Evolutionary conservation across 225 moss, liverwort and hornwort genomes (phyloP), one percentile per base, ranked within the genome.

Genomic region (Anthoceros angustus): DNA sequence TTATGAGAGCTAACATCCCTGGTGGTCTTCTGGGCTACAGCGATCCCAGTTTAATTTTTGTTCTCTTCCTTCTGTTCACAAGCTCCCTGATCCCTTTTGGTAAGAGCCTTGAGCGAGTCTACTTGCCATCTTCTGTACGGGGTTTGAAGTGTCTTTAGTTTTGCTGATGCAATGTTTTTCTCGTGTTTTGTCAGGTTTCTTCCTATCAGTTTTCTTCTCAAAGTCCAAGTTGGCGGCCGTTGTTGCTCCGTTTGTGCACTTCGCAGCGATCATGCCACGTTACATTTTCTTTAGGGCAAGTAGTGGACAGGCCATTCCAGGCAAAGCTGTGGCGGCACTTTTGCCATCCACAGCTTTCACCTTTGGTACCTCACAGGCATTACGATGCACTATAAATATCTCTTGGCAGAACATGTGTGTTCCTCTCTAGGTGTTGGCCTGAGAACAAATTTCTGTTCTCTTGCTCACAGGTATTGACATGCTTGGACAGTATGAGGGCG

Each of bases 331-430:
- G 60, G 83, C 88, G 71, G 80, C 88, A 43, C 79, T 94, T 72
- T 68, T 94, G 24, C 94, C 94, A 41, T 87, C 90, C 32, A 90
- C 94, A n/a, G 94, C 94, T 18, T 94, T 94, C 70, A 90, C 94
- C 25, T 94, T 94, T 74, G 94, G 93, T 90, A 71, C 25, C 66
- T 70, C 70, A 41, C 55, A 12, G n/a, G 6, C 42, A 8, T 24
- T 18, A 12, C 18, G 14, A 6, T 12, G 46, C 18, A 48, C 46
- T 12, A 6, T 48, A 18, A 21, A 15, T 15, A 40, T 66, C 41
- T 66, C 16, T 41, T 39, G 12, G 66, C 25, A 42, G 42, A 4
- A 10, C 25, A 20, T 64, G 70, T 25, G 12, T 0, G 63, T 72
- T 70, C 39, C 21, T 16, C 10, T 6, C 24, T 11, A 64, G 0